A percentile compares a stretch with the other conserved stretches of the same genome.
These are phyloP conservation scores for Brettanomyces anomalus DNA, from an alignment of 805 yeast species.

Conservation along the genomic window DNA sequence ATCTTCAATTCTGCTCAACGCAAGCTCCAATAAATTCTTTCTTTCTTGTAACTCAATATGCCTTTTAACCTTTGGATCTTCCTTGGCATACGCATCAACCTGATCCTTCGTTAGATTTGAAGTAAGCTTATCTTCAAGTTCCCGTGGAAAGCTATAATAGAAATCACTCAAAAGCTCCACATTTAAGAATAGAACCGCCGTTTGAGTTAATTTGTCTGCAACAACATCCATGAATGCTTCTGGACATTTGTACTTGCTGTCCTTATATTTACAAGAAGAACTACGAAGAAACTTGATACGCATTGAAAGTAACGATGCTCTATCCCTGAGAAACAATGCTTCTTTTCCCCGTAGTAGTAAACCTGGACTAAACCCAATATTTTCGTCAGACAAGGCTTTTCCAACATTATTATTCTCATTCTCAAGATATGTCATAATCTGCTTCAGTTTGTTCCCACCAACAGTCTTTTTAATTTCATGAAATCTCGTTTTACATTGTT, in stretches of 20 bases:
- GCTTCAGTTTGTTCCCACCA: conserved; percentile 77
- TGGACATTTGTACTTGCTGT: conserved; percentile 85
- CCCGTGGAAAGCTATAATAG: conserved; percentile 93
- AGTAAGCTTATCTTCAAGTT: conserved; percentile 69
- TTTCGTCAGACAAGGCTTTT: conserved; percentile 47
- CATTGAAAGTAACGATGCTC: conserved; percentile 61
- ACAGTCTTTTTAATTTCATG: conserved; percentile 53
- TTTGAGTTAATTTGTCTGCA: conserved; percentile 82
- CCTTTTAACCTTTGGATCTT: conserved; percentile 81
- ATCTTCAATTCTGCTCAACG: conserved; percentile 75
- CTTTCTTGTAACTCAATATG: conserved; percentile 93
- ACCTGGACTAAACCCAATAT: conserved; percentile 75
- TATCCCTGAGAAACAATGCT: conserved; percentile 69
- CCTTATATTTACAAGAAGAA: conserved; percentile 66
- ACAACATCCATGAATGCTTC: conserved; percentile 91
- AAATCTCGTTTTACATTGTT: conserved; percentile 67
- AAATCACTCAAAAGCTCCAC: conserved; percentile 92
- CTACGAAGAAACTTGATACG: conserved; percentile 70
- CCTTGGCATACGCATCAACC: conserved; percentile 83
- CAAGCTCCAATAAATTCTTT: conserved; percentile 79
- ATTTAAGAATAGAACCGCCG: conserved; percentile 86
- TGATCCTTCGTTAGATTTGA: conserved; percentile 61
- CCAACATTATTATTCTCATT: conserved; percentile 31
- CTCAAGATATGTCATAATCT: conserved; percentile 68
- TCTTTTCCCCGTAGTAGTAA: conserved; percentile 73